Percentiles rank a stretch among this genome's conserved stretches.
phyloP scores from a whole-genome alignment of 129 eudicot genomes.

The Tagetes patula region DNA sequence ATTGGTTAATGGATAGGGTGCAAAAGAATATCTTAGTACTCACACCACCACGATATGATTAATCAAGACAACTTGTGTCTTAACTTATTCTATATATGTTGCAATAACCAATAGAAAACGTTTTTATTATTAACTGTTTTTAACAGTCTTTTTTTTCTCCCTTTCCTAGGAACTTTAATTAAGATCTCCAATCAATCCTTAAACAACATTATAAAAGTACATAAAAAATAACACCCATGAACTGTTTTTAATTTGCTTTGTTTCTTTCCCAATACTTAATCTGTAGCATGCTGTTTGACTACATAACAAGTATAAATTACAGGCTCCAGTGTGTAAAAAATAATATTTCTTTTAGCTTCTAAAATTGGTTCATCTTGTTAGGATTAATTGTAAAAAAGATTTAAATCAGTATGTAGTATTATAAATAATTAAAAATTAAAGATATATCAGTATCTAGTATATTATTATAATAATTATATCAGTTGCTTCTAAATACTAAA shows the following conservation, averaged over 20 bases:
- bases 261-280: background rate
- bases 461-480: too few relatives aligned
- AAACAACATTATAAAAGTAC: background rate
- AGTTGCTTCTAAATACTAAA: too few relatives aligned
- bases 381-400: too few relatives aligned
- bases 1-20: slow-evolving; percentile 5
- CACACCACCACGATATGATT: slow-evolving; percentile 9
- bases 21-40: slow-evolving; percentile 20
- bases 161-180: background rate
- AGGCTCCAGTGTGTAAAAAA: too few relatives aligned
- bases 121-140: slow-evolving; percentile 25
- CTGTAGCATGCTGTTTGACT: background rate
- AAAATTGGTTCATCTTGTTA: too few relatives aligned
- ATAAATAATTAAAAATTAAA: too few relatives aligned
- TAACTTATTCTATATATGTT: slow-evolving; percentile 7
- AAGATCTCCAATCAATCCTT: slow-evolving; percentile 18
- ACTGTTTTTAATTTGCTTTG: background rate
- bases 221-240: too few relatives aligned
- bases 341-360: too few relatives aligned
- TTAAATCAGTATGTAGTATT: too few relatives aligned
- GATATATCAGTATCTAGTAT: too few relatives aligned
- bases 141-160: slow-evolving; percentile 19
- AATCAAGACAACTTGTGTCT: slow-evolving; percentile 27
- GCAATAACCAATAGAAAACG: slow-evolving; percentile 18
- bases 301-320: too few relatives aligned